phyloP scores from a whole-genome alignment of 1,284 basidiomycete genomes.

The Cryptococcus sp. region DNA sequence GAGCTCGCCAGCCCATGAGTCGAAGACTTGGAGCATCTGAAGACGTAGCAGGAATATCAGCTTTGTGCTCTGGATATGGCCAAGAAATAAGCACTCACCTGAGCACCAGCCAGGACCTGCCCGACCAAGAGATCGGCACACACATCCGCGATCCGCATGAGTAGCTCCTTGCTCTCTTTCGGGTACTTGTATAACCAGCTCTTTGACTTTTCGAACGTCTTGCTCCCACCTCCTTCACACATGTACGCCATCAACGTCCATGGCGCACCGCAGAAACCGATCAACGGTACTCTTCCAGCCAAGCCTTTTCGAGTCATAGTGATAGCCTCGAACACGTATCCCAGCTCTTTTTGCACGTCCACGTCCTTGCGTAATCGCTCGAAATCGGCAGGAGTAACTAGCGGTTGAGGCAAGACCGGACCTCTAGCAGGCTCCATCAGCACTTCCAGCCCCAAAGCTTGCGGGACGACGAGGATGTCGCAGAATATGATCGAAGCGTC shows the following conservation, averaged over 20 bases:
- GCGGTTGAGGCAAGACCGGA: slow-evolving; percentile 80
- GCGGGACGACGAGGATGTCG: slow-evolving; percentile 93
- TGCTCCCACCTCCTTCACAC: slow-evolving; percentile 90
- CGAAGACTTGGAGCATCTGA: slow-evolving; percentile 90
- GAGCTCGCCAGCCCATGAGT: slow-evolving; percentile 90
- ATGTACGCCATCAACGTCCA: slow-evolving; percentile 98
- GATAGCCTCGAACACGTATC: slow-evolving; percentile 89
- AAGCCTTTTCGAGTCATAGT: slow-evolving; percentile 75
- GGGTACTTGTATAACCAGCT: slow-evolving; percentile 89
- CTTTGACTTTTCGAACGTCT: slow-evolving; percentile 84
- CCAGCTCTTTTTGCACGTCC: slow-evolving; percentile 76
- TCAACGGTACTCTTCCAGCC: slow-evolving; percentile 82
- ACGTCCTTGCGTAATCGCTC: slow-evolving; percentile 63
- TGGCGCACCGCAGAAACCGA: slow-evolving; percentile 92
- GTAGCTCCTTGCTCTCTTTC: slow-evolving; percentile 71
- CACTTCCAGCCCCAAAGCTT: slow-evolving; percentile 92
- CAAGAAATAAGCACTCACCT: slow-evolving; percentile 60
- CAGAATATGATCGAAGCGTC: slow-evolving; percentile 96
- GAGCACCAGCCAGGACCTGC: slow-evolving; percentile 88
- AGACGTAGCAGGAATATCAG: neutral
- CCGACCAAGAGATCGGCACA: slow-evolving; percentile 84
- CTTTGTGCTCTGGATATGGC: neutral
- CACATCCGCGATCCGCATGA: slow-evolving; percentile 76
- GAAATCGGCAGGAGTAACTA: slow-evolving; percentile 73
- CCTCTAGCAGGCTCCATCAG: slow-evolving; percentile 79